Evolutionary conservation across 23 red algal species (phyloP), one percentile per base, ranked within the genome.

Genomic region (Gracilariopsis chorda): DNA sequence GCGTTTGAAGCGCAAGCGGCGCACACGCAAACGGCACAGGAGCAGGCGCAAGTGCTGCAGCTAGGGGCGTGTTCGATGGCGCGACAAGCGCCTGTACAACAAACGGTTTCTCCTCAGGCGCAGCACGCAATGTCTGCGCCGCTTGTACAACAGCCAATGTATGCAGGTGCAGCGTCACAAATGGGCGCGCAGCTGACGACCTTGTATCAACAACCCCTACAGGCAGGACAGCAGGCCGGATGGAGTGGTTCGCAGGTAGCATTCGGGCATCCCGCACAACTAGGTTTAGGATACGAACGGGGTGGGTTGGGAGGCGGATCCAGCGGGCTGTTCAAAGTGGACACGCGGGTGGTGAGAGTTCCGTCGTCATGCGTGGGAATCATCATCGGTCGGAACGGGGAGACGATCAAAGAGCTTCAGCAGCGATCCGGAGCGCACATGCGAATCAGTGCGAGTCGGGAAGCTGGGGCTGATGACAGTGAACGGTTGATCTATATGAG

Each of bases 351-450:
- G 16, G 73, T 96, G 48, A 33, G 47, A 24, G 87, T 96, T n/a
- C 94, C 94, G 33, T 77, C 82, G 0, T 51, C 48, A 17, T 79
- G 63, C 41, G 89, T 96, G 24, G 94, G 94, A 14, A 63, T 92
- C 24, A 68, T 96, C 9, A 96, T 96, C 61, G 94, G 94, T 35
- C 90, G 90, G 57, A 78, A 72, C 57, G 94, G 94, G 20, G 86
- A 92, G 45, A 92, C 94, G 5, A 96, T 96, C 32, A 55, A 63
- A 40, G 79, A 84, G 41, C 23, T 96, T 9, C 94, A 96, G 83
- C 63, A 78, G 48, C 86, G 94, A 13, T 82, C 86, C 25, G 82
- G 88, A 20, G 94, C 94, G 10, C 63, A 78, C 37, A 92, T 96
- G 35, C 83, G 88, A 51, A 87, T 96, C 2, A 88, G 70, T 14